Evolutionary conservation across 2,329 filamentous ascomycete genomes (phyloP).

Genomic region (Arthrobotrys conoides): DNA sequence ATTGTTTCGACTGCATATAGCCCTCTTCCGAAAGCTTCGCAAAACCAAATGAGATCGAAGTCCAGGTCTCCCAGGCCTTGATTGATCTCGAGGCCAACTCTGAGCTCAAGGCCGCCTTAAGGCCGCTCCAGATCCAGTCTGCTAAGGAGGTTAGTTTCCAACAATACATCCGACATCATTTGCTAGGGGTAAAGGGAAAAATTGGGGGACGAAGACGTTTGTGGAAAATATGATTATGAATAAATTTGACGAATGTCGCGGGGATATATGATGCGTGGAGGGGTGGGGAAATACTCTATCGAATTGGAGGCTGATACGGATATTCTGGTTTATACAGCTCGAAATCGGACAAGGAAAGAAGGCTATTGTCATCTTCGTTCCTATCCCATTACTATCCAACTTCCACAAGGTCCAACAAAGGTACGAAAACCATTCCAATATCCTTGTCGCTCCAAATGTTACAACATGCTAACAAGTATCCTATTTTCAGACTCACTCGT

Average conservation of each 20-base stretch:
- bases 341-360: constrained; percentile 99
- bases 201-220: neutral
- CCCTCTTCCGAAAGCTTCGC: constrained; percentile 79
- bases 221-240: constrained; percentile 5
- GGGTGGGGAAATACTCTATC: constrained; percentile 59
- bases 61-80: constrained; percentile 94
- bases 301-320: constrained; percentile 61
- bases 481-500: constrained; percentile 83
- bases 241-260: neutral
- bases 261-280: constrained; percentile 11
- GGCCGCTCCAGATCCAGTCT: constrained; percentile 98
- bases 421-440: constrained; percentile 73
- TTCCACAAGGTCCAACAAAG: constrained; percentile 99
- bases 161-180: constrained; percentile 36
- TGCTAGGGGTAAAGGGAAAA: neutral
- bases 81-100: constrained; percentile 99
- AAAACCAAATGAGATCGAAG: constrained; percentile 97
- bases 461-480: constrained; percentile 12
- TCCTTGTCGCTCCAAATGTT: neutral
- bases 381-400: constrained; percentile 95
- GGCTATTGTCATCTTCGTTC: constrained; percentile 99
- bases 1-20: constrained; percentile 31
- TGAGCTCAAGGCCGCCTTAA: constrained; percentile 95
- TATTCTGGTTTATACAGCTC: constrained; percentile 76
- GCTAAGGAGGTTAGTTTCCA: constrained; percentile 91